phyloP scores from a whole-genome alignment of 768 basidiomycete genomes.

The Podaxis sp. region DNA sequence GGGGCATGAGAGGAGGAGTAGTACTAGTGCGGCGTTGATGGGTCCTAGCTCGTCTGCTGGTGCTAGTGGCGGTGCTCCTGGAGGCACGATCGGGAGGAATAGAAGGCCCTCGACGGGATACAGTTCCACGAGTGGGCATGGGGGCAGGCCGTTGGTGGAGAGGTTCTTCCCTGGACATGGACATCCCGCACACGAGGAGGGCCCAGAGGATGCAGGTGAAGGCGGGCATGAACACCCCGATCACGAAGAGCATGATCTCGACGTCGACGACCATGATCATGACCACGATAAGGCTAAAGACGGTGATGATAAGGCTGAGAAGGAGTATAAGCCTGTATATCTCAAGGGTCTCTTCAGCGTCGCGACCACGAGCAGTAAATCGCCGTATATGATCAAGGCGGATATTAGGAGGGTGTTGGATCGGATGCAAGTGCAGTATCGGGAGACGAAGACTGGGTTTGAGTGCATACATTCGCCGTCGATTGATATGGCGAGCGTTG shows the following conservation, averaged over 20 bases:
- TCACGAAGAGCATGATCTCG: constrained; percentile 13
- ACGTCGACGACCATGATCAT: constrained; percentile 45
- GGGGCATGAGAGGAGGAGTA: constrained; percentile 75
- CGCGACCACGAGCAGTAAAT: constrained; percentile 91
- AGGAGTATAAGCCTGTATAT: constrained; percentile 91
- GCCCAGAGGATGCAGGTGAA: constrained; percentile 8
- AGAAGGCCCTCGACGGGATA: constrained; percentile 73
- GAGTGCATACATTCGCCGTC: constrained; percentile 96
- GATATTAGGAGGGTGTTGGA: constrained; percentile 89
- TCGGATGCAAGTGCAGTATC: constrained; percentile 93
- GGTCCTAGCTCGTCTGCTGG: constrained; percentile 18
- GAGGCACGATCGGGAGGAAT: constrained; percentile 65
- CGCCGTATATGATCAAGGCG: constrained; percentile 73
- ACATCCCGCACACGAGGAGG: neutral
- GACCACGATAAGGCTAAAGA: constrained; percentile 47
- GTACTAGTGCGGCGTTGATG: constrained; percentile 65
- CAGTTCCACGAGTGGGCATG: constrained; percentile 28
- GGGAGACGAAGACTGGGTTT: constrained; percentile 87
- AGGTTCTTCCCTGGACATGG: constrained; percentile 41
- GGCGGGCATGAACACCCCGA: constrained; percentile 23
- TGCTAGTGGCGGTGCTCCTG: constrained; percentile 24
- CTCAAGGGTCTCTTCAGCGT: constrained; percentile 97
- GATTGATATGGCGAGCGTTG: constrained; percentile 84
- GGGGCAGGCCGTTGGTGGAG: constrained; percentile 37
- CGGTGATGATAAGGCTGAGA: constrained; percentile 45